phyloP scores from a whole-genome alignment of 139 green algal species.

The Asterochloris erici region DNA sequence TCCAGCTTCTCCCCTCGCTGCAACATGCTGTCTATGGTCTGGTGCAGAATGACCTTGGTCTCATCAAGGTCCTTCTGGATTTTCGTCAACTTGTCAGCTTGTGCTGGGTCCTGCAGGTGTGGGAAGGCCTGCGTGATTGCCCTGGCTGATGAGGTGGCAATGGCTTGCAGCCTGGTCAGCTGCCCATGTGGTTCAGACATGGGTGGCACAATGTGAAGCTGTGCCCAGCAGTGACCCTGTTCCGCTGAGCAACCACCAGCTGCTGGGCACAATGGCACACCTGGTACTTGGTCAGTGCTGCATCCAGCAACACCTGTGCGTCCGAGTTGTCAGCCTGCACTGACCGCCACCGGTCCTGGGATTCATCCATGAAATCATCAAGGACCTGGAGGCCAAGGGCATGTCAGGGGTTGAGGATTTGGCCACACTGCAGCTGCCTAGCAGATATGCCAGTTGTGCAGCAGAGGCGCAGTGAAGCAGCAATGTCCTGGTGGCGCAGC shows the following conservation, averaged over 20 bases:
- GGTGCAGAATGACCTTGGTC: slow-evolving; percentile 89
- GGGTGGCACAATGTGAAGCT: not conserved
- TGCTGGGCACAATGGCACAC: slow-evolving; percentile 21
- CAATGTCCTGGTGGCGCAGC: too few relatives aligned
- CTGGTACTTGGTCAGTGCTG: slow-evolving; percentile 87
- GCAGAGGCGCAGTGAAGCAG: too few relatives aligned
- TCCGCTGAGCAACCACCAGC: not conserved
- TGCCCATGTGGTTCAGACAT: not conserved
- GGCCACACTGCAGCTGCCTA: too few relatives aligned
- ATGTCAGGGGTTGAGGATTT: not conserved
- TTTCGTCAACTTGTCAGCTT: slow-evolving; percentile 96
- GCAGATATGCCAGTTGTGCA: too few relatives aligned
- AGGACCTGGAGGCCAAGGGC: slow-evolving; percentile 28
- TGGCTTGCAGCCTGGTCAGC: not conserved
- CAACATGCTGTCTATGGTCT: slow-evolving; percentile 98
- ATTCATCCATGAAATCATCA: slow-evolving; percentile 57
- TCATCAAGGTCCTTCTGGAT: slow-evolving; percentile 98
- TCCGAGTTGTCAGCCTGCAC: slow-evolving; percentile 54
- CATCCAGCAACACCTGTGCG: slow-evolving; percentile 59
- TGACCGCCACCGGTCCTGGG: slow-evolving; percentile 57
- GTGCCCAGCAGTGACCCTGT: not conserved
- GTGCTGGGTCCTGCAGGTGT: slow-evolving; percentile 71
- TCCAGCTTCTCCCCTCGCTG: slow-evolving; percentile 97
- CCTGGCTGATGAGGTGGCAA: not conserved
- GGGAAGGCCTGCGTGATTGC: not conserved